These are phyloP conservation scores for Wakefieldia striispora DNA, from an alignment of 768 basidiomycete genomes.

Conservation along the genomic window DNA sequence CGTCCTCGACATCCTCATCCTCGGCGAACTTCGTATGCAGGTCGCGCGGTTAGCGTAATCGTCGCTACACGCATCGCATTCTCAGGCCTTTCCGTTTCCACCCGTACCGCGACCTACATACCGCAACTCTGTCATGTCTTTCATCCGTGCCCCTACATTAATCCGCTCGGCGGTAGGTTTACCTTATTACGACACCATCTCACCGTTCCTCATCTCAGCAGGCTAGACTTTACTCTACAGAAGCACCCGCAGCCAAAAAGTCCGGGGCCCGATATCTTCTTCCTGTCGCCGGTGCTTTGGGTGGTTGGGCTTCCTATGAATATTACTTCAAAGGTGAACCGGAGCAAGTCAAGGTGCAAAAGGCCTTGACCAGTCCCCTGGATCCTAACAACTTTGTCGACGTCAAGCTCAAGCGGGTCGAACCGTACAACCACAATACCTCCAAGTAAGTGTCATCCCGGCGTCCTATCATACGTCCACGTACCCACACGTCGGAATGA, in stretches of 20 bases:
- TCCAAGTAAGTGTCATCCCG: conserved; percentile 50
- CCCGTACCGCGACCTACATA: too few relatives aligned
- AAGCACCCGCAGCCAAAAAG: conserved; percentile 42
- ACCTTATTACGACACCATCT: background rate
- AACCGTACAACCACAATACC: conserved; percentile 95
- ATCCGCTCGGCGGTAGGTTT: conserved; percentile 42
- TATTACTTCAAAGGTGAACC: conserved; percentile 41
- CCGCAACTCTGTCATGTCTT: conserved; percentile 44
- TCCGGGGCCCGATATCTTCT: conserved; percentile 47
- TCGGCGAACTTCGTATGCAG: too few relatives aligned
- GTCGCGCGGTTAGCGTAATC: too few relatives aligned
- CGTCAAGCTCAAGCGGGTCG: conserved; percentile 77
- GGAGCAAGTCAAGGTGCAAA: conserved; percentile 38
- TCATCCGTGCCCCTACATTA: conserved; percentile 37
- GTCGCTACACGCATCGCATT: background rate
- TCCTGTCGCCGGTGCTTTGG: conserved; percentile 31
- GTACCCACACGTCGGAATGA: background rate
- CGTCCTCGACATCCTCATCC: too few relatives aligned
- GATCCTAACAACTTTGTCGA: conserved; percentile 74
- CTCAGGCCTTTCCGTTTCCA: conserved; percentile 14
- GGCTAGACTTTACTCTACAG: conserved; percentile 49
- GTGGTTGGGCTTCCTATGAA: conserved; percentile 48
- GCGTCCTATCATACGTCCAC: background rate
- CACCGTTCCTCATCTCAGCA: conserved; percentile 10
- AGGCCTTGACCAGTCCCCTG: conserved; percentile 59